Conservation (phyloP, 140 eudicot species). For the Bidens hawaiensis region DNA sequence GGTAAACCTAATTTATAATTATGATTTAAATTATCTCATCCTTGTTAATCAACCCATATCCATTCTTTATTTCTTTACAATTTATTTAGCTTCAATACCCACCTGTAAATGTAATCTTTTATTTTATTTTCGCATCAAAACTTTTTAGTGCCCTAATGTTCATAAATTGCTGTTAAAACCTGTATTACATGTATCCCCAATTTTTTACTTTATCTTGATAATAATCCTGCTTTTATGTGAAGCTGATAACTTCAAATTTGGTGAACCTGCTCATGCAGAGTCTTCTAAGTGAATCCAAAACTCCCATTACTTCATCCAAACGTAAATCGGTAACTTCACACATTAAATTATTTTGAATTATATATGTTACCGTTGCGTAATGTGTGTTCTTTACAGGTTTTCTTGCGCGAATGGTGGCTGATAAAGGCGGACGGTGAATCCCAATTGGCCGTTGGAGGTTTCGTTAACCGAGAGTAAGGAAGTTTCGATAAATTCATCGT, state of each 20-base stretch:
- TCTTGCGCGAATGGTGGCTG: slow-evolving; percentile 55
- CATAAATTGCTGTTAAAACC: too few species aligned
- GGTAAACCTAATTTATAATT: too few species aligned
- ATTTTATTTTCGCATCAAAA: too few species aligned
- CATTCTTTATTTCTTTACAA: too few species aligned
- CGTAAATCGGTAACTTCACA: slow-evolving; percentile 19
- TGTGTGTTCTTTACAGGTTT: slow-evolving; percentile 18
- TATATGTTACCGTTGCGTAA: not conserved
- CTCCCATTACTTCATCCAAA: slow-evolving; percentile 15
- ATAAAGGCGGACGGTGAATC: slow-evolving; percentile 22
- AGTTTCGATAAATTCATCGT: not conserved
- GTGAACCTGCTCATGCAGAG: not conserved
- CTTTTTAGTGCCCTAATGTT: too few species aligned
- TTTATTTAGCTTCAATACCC: too few species aligned
- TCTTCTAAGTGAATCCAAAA: slow-evolving; percentile 5
- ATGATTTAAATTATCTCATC: too few species aligned
- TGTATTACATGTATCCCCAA: too few species aligned
- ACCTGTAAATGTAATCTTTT: too few species aligned
- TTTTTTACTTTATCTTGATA: not conserved
- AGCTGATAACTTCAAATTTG: not conserved
- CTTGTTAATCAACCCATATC: too few species aligned
- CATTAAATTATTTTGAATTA: not conserved
- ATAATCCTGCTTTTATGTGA: not conserved
- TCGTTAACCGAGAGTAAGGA: slow-evolving; percentile 28
- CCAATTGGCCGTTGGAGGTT: slow-evolving; percentile 48